Evolutionary conservation across 2,329 filamentous ascomycete species (phyloP).

Genomic region (Nigrograna mackinnonii): DNA sequence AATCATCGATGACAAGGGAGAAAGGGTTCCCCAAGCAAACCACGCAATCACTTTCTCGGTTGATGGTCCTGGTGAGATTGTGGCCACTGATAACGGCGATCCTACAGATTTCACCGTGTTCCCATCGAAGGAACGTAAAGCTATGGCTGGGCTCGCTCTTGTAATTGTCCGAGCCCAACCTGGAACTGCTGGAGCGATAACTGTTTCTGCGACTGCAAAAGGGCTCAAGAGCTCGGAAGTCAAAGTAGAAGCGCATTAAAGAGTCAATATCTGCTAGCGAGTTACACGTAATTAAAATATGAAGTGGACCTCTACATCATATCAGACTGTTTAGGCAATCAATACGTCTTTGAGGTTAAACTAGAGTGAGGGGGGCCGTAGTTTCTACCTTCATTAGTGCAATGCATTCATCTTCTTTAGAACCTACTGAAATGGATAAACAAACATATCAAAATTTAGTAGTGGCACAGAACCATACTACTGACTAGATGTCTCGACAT

Average conservation of each 20-base stretch:
- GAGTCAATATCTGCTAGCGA: too few species aligned
- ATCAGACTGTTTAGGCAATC: too few species aligned
- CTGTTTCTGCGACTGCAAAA: constrained; percentile 19
- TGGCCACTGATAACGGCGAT: constrained; percentile 58
- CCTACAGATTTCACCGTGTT: constrained; percentile 28
- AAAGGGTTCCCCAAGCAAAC: constrained; percentile 48
- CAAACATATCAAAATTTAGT: too few species aligned
- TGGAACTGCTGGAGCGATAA: constrained; percentile 15
- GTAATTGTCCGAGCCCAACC: constrained; percentile 23
- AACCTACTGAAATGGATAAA: too few species aligned
- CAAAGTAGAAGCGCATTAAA: neutral
- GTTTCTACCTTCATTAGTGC: too few species aligned
- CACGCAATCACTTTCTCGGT: constrained; percentile 51
- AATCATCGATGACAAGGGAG: constrained; percentile 50
- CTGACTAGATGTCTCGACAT: too few species aligned
- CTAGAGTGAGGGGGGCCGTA: too few species aligned
- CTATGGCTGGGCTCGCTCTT: constrained; percentile 27
- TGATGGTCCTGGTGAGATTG: constrained; percentile 48
- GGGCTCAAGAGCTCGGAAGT: constrained; percentile 6
- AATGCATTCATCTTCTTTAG: too few species aligned
- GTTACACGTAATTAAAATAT: neutral
- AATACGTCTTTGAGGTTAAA: too few species aligned
- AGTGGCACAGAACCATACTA: too few species aligned
- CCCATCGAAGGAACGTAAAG: constrained; percentile 22
- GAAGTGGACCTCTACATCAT: neutral